These are phyloP conservation scores for Perkinsus olseni DNA, from an alignment of 169 alveolate genomes.

Conservation along the genomic window DNA sequence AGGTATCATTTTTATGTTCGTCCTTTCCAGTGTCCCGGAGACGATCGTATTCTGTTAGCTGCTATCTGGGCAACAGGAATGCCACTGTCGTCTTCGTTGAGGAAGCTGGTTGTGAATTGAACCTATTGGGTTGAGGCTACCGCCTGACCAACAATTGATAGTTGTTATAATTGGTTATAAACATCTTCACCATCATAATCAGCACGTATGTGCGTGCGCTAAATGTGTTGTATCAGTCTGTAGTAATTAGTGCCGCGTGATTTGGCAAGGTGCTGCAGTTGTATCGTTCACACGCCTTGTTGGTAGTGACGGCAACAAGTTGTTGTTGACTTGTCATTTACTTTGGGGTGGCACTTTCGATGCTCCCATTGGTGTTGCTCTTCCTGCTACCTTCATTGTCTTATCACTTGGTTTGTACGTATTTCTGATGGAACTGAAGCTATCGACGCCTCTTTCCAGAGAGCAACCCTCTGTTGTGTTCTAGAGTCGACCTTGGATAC, in stretches of 20 bases:
- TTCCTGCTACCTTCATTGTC: background rate
- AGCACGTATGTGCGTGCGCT: constrained; percentile 2
- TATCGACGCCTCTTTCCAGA: background rate
- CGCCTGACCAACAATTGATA: background rate
- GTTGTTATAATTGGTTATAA: background rate
- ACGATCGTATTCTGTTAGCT: too few relatives aligned
- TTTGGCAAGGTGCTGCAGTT: background rate
- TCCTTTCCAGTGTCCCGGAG: too few relatives aligned
- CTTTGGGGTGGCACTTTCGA: background rate
- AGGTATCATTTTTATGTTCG: too few relatives aligned
- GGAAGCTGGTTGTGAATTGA: too few relatives aligned
- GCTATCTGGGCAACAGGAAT: too few relatives aligned
- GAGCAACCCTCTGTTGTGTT: too few relatives aligned
- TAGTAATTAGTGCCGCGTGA: background rate
- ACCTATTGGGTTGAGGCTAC: background rate
- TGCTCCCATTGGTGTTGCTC: background rate
- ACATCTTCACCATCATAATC: background rate
- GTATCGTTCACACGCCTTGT: background rate
- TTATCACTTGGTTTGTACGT: background rate
- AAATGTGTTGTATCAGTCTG: background rate
- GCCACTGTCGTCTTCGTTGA: too few relatives aligned
- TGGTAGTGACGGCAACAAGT: too few relatives aligned
- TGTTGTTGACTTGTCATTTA: too few relatives aligned
- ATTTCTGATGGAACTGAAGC: background rate
- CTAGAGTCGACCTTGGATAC: too few relatives aligned